A percentile compares a stretch with the other conserved stretches of the same genome.
These are phyloP conservation scores for Ganoderma boninense DNA, from an alignment of 1,284 basidiomycete species.

Conservation along the genomic window DNA sequence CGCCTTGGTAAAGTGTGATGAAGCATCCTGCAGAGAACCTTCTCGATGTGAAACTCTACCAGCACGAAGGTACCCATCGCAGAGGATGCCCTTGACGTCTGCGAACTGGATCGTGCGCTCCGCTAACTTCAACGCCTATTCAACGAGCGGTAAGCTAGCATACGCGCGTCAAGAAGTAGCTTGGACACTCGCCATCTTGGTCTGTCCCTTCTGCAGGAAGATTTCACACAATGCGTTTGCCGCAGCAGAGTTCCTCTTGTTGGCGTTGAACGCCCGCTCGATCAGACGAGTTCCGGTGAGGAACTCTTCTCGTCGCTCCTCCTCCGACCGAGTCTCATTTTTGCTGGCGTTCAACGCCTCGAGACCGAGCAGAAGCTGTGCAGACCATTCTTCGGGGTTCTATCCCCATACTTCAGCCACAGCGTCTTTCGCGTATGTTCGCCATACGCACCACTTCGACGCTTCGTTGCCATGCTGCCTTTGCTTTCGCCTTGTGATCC, in stretches of 20 bases:
- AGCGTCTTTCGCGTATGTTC: background rate
- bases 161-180: background rate
- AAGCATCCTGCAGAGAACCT: constrained; percentile 68
- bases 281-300: constrained; percentile 72
- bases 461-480: constrained; percentile 88
- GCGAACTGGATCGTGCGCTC: constrained; percentile 94
- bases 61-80: constrained; percentile 81
- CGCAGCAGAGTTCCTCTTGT: constrained; percentile 79
- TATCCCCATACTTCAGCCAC: constrained; percentile 40
- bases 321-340: constrained; percentile 63
- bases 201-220: constrained; percentile 72
- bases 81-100: constrained; percentile 82
- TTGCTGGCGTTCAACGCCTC: constrained; percentile 86
- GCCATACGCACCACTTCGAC: constrained; percentile 73
- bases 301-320: constrained; percentile 65
- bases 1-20: constrained; percentile 79
- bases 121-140: constrained; percentile 86
- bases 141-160: constrained; percentile 13
- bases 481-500: constrained; percentile 81
- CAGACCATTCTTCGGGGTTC: constrained; percentile 82
- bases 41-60: constrained; percentile 83
- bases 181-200: constrained; percentile 52
- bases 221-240: constrained; percentile 82
- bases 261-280: constrained; percentile 78
- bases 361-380: constrained; percentile 83